These are phyloP conservation scores for Ceratocystis lukuohia DNA, from an alignment of 2,329 filamentous ascomycete genomes.

Conservation along the genomic window DNA sequence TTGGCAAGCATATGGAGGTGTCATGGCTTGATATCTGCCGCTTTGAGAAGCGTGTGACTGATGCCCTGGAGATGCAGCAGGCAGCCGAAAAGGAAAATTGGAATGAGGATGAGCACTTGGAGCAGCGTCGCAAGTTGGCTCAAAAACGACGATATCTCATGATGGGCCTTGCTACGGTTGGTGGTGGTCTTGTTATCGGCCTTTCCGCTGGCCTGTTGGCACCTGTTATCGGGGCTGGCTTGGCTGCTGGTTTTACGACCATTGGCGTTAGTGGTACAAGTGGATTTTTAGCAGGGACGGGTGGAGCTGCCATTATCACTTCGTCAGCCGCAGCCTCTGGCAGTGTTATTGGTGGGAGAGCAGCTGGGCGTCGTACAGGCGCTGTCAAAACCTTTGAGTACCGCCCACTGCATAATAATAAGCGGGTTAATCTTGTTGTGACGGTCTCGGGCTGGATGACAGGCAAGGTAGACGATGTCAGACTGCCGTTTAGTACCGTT, in stretches of 20 bases:
- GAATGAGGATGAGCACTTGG: conserved; percentile 94
- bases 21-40: conserved; percentile 87
- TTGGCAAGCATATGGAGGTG: conserved; percentile 68
- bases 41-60: conserved; percentile 93
- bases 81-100: conserved; percentile 88
- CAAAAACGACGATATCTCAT: conserved; percentile 76
- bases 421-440: conserved; percentile 86
- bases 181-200: conserved; percentile 87
- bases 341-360: conserved; percentile 70
- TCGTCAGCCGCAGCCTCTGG: conserved; percentile 78
- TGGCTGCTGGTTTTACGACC: conserved; percentile 88
- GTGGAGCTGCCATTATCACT: conserved; percentile 87
- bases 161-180: conserved; percentile 94
- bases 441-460: conserved; percentile 98
- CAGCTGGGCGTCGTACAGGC: conserved; percentile 76
- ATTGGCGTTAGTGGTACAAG: conserved; percentile 84
- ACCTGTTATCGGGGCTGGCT: conserved; percentile 82
- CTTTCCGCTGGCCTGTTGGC: conserved; percentile 84
- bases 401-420: conserved; percentile 92
- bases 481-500: conserved; percentile 87
- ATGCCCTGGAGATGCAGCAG: conserved; percentile 96
- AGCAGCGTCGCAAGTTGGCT: conserved; percentile 65
- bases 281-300: conserved; percentile 79
- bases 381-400: conserved; percentile 96
- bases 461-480: conserved; percentile 91